Evolutionary conservation across 129 eudicot genomes (phyloP).

Genomic region (Chrysanthemum seticuspe): DNA sequence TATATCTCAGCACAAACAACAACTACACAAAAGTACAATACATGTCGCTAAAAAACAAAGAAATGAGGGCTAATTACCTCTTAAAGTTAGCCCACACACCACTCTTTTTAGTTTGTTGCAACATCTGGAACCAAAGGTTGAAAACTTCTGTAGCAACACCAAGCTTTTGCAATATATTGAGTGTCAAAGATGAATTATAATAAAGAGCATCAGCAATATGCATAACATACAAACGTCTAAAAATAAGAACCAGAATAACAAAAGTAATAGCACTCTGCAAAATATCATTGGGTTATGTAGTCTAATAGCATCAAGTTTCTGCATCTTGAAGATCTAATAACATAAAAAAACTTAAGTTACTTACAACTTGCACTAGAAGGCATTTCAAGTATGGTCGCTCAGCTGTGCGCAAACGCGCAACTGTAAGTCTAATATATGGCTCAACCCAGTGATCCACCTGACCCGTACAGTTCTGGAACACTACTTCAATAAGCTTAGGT

Average conservation of each 20-base stretch:
- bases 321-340: neutral
- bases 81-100: too few species aligned
- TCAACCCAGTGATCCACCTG: constrained; percentile 97
- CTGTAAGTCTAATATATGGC: constrained; percentile 77
- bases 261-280: neutral
- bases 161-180: constrained; percentile 75
- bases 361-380: constrained; percentile 86
- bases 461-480: constrained; percentile 85
- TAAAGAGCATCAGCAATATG: constrained; percentile 91
- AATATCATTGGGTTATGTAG: neutral
- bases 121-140: too few species aligned
- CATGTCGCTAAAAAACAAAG: too few species aligned
- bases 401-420: constrained; percentile 54
- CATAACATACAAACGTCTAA: constrained; percentile 20
- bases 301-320: neutral
- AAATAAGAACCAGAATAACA: neutral
- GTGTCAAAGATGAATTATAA: constrained; percentile 69
- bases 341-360: constrained; percentile 18
- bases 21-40: too few species aligned
- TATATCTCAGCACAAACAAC: too few species aligned
- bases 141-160: too few species aligned
- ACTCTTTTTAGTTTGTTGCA: too few species aligned
- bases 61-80: too few species aligned
- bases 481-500: constrained; percentile 93
- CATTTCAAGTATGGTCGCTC: constrained; percentile 72